A percentile compares a stretch with the other conserved stretches of the same genome.
Conservation (phyloP, 495 filamentous ascomycete species). For the Darksidea phi region DNA sequence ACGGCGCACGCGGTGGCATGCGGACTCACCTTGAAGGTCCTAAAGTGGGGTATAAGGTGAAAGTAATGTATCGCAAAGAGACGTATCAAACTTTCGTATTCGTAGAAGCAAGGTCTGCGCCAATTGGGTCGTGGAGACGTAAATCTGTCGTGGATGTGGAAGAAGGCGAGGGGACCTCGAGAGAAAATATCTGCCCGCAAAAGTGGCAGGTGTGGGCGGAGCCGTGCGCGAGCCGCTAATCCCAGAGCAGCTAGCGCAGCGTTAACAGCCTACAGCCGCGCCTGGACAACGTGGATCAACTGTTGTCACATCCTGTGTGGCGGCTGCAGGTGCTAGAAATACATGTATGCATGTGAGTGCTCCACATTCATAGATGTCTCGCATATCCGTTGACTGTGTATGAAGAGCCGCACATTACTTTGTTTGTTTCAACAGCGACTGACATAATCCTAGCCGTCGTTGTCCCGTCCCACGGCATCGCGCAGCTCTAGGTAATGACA, state of each 20-base stretch:
- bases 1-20: neutral
- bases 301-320: no score
- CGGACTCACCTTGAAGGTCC: slow-evolving; percentile 19
- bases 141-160: neutral
- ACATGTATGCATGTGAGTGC: no score
- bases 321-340: no score
- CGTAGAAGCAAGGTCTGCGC: slow-evolving; percentile 3
- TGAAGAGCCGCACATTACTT: neutral
- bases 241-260: neutral
- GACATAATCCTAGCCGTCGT: neutral
- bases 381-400: neutral
- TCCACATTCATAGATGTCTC: neutral
- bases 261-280: neutral
- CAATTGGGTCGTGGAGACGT: slow-evolving; percentile 6
- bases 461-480: neutral
- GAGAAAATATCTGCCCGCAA: slow-evolving; percentile 8
- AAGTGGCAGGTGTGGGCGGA: slow-evolving; percentile 1
- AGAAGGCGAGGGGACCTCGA: slow-evolving; percentile 2
- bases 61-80: slow-evolving; percentile 20
- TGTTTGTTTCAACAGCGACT: neutral
- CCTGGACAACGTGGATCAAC: no score
- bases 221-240: neutral
- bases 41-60: neutral
- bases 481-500: slow-evolving; percentile 7
- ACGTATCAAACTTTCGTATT: neutral